Evolutionary conservation across 352 stramenopile species (phyloP).

Genomic region (Peronosclerospora sorghi): DNA sequence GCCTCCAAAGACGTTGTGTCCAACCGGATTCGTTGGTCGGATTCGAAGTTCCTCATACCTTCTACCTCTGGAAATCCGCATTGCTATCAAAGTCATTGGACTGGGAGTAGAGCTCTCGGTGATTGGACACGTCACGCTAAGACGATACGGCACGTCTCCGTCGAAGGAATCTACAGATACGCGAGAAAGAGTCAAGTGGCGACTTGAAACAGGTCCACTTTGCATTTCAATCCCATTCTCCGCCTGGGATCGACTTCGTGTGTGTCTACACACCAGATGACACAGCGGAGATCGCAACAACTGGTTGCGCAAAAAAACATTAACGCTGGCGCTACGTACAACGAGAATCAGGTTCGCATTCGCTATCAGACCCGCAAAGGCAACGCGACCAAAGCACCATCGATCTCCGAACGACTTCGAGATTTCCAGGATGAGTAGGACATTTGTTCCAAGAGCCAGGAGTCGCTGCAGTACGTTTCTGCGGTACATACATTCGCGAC

Average conservation of each 20-base stretch:
- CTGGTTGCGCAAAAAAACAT: conserved; percentile 26
- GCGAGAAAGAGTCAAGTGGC: conserved; percentile 14
- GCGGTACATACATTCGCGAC: too few relatives aligned
- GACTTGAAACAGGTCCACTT: conserved; percentile 5
- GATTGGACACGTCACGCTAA: conserved; percentile 25
- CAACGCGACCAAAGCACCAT: neutral
- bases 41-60: conserved; percentile 37
- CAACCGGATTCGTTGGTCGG: conserved; percentile 9
- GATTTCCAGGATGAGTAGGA: too few relatives aligned
- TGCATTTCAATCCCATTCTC: conserved; percentile 8
- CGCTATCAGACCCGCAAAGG: conserved; percentile 41
- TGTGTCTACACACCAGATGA: conserved; percentile 23
- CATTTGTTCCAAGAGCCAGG: too few relatives aligned
- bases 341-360: conserved; percentile 20
- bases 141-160: conserved; percentile 5
- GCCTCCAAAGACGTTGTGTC: conserved; percentile 19
- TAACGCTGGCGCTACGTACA: conserved; percentile 13
- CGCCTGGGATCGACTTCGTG: conserved; percentile 36
- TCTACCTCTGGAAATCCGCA: conserved; percentile 35
- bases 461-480: too few relatives aligned
- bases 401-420: neutral
- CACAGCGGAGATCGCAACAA: conserved; percentile 15
- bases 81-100: conserved; percentile 29
- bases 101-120: conserved; percentile 30
- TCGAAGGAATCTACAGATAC: conserved; percentile 7